Evolutionary conservation across 2,329 filamentous ascomycete species (phyloP).

Genomic region (Aspergillus sp.): DNA sequence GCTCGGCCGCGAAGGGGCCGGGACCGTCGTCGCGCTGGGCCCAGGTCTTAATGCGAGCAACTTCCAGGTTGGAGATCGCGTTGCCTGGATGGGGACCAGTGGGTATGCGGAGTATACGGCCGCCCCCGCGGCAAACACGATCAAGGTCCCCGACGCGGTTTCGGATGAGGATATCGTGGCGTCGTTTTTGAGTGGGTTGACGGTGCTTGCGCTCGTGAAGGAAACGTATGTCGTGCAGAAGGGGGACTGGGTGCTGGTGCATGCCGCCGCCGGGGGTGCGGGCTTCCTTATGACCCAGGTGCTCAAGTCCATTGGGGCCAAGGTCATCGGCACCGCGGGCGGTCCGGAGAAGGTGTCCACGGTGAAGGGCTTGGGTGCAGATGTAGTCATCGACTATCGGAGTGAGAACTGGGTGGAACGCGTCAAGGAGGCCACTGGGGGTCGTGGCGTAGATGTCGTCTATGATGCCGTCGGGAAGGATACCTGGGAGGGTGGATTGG

Average conservation of each 20-base stretch:
- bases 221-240: slow-evolving; percentile 63
- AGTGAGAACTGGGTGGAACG: slow-evolving; percentile 71
- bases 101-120: slow-evolving; percentile 55
- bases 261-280: slow-evolving; percentile 78
- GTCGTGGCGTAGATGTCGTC: slow-evolving; percentile 65
- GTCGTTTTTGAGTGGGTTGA: slow-evolving; percentile 70
- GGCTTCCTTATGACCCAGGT: slow-evolving; percentile 69
- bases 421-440: slow-evolving; percentile 75
- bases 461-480: slow-evolving; percentile 80
- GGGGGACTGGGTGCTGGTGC: slow-evolving; percentile 74
- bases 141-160: slow-evolving; percentile 58
- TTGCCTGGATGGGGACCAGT: slow-evolving; percentile 56
- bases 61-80: slow-evolving; percentile 60
- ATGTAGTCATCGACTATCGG: slow-evolving; percentile 69
- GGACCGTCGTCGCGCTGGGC: slow-evolving; percentile 58
- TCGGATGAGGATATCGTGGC: slow-evolving; percentile 58
- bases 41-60: slow-evolving; percentile 42
- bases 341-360: slow-evolving; percentile 63
- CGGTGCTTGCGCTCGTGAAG: slow-evolving; percentile 68
- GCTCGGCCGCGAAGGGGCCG: slow-evolving; percentile 71
- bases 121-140: slow-evolving; percentile 44
- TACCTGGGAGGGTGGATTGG: slow-evolving; percentile 72
- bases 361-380: slow-evolving; percentile 59
- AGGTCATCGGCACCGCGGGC: slow-evolving; percentile 70
- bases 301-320: slow-evolving; percentile 62